phyloP scores from a whole-genome alignment of 1,284 basidiomycete species.

The Rhizopogon parksii region DNA sequence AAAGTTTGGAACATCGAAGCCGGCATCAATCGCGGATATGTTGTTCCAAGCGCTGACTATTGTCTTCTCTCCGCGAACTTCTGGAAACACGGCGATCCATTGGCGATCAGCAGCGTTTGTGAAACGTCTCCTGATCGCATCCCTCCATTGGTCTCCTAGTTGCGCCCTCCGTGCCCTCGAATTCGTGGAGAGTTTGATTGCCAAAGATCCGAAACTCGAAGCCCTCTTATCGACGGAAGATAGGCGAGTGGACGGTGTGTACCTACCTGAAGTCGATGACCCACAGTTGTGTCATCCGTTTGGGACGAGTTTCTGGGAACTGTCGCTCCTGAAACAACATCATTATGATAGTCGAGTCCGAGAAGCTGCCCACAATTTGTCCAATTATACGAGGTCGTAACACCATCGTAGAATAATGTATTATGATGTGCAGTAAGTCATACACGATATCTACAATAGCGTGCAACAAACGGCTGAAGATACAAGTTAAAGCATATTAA shows the following conservation, averaged over 20 bases:
- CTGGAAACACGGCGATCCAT: conserved; percentile 53
- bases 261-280: conserved; percentile 78
- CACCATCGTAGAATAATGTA: conserved; percentile 20
- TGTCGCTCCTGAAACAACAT: conserved; percentile 46
- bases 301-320: conserved; percentile 66
- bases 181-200: conserved; percentile 68
- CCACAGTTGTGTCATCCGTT: conserved; percentile 76
- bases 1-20: conserved; percentile 23
- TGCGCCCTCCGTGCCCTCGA: conserved; percentile 62
- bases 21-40: conserved; percentile 54
- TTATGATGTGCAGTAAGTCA: conserved; percentile 22
- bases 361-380: conserved; percentile 44
- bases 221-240: conserved; percentile 85
- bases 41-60: conserved; percentile 82
- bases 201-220: conserved; percentile 75
- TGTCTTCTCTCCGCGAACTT: conserved; percentile 65
- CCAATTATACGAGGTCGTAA: conserved; percentile 33
- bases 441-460: conserved; percentile 31
- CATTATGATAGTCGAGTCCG: conserved; percentile 63
- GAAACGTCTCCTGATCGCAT: conserved; percentile 79
- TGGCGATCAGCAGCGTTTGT: conserved; percentile 86
- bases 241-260: conserved; percentile 72
- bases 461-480: conserved; percentile 11
- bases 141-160: conserved; percentile 72
- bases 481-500: conserved; percentile 17